Conservation (phyloP, 73 alveolate genomes). For the Stentor roeselii region DNA sequence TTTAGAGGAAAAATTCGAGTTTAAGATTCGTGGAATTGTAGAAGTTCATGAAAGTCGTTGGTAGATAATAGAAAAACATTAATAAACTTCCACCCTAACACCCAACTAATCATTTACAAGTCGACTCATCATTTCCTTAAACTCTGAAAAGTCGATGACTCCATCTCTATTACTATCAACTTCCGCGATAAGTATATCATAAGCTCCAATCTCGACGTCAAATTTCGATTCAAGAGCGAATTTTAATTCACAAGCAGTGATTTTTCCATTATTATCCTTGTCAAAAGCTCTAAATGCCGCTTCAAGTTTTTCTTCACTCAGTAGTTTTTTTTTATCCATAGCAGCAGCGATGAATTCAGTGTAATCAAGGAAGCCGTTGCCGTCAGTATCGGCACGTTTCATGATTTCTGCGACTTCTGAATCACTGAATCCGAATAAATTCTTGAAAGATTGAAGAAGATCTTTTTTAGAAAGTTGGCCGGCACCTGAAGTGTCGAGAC, state of each 20-base stretch:
- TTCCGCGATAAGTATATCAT: slow-evolving; percentile 42
- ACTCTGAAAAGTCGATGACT: slow-evolving; percentile 13
- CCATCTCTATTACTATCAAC: slow-evolving; percentile 54
- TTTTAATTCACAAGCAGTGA: slow-evolving; percentile 62
- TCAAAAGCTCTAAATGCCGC: slow-evolving; percentile 79
- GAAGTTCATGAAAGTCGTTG: slow-evolving; percentile 9
- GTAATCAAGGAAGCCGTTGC: slow-evolving; percentile 67
- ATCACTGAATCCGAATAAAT: neutral
- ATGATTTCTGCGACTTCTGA: slow-evolving; percentile 52
- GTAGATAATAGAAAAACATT: neutral
- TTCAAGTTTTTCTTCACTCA: slow-evolving; percentile 62
- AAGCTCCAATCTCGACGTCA: slow-evolving; percentile 31
- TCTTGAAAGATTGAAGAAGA: neutral
- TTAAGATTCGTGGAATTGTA: neutral
- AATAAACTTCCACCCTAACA: too few relatives aligned
- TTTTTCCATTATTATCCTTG: slow-evolving; percentile 64
- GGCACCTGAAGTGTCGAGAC: neutral
- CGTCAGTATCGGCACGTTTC: slow-evolving; percentile 61
- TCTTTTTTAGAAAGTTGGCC: neutral
- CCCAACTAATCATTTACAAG: too few relatives aligned
- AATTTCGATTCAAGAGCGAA: slow-evolving; percentile 36
- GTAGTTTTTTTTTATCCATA: slow-evolving; percentile 50
- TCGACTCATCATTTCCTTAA: neutral
- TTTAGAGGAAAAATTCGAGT: neutral
- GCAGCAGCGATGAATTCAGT: slow-evolving; percentile 57